Percentiles rank a stretch among this genome's conserved stretches.
Conservation (phyloP, 2,329 filamentous ascomycete species). For the Drechslerella dactyloides region DNA sequence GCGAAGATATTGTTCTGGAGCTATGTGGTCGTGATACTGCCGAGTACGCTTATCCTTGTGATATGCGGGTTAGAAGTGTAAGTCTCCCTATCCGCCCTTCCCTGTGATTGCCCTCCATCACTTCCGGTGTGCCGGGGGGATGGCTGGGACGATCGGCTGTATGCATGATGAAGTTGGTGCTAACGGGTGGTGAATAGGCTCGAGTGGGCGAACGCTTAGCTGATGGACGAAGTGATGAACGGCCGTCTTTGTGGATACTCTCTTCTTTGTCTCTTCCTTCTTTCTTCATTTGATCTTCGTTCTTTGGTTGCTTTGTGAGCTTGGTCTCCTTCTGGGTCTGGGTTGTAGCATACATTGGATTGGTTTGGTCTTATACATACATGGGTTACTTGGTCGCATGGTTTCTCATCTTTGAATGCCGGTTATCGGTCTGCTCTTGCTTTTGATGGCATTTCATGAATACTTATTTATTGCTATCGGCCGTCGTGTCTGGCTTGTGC, state of each 20-base stretch:
- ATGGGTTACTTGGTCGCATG: too few relatives aligned
- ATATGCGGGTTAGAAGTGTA: slow-evolving; percentile 84
- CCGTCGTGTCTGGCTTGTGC: too few relatives aligned
- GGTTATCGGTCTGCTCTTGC: too few relatives aligned
- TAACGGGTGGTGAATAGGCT: not conserved
- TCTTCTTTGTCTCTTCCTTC: not conserved
- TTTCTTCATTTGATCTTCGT: not conserved
- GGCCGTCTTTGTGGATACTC: slow-evolving; percentile 19
- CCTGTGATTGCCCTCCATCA: not conserved
- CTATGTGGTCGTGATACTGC: slow-evolving; percentile 82
- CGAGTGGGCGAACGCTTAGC: not conserved
- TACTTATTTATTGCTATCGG: too few relatives aligned
- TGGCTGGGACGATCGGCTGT: too few relatives aligned
- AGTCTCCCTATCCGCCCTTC: slow-evolving; percentile 9
- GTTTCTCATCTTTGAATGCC: too few relatives aligned
- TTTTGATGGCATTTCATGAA: too few relatives aligned
- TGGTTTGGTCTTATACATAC: too few relatives aligned
- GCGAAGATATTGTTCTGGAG: slow-evolving; percentile 91
- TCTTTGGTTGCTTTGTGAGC: not conserved
- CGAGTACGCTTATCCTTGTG: slow-evolving; percentile 87
- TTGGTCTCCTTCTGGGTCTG: too few relatives aligned
- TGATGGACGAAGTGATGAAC: slow-evolving; percentile 4
- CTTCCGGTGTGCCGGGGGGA: not conserved
- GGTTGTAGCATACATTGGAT: slow-evolving; percentile 2
- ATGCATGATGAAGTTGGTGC: not conserved